phyloP scores from a whole-genome alignment of 176 grass and related monocot genomes.

The Oryza officinalis region DNA sequence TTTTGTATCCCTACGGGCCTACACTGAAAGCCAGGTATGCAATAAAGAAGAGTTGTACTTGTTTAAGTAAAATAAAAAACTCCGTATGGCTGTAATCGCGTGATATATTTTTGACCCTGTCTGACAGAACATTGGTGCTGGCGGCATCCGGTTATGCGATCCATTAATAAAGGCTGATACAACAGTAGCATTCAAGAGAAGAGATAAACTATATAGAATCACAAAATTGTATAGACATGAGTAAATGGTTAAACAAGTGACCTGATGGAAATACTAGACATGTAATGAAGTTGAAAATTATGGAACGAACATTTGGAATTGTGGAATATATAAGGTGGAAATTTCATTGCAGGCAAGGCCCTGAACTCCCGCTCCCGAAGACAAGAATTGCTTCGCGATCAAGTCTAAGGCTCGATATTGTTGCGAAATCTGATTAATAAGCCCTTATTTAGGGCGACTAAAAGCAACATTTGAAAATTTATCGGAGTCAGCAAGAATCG shows the following conservation, averaged over 20 bases:
- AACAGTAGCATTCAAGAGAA: background rate
- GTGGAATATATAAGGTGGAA: too few relatives aligned
- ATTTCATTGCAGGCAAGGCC: background rate
- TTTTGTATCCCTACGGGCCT: background rate
- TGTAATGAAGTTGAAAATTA: background rate
- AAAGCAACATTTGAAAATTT: background rate
- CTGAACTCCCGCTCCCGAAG: background rate
- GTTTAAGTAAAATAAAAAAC: constrained; percentile 1
- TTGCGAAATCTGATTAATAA: constrained; percentile 1
- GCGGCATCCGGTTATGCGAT: background rate
- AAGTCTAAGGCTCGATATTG: background rate
- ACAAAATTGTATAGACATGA: background rate
- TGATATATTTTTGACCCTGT: background rate
- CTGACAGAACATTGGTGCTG: background rate
- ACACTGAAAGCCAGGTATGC: background rate
- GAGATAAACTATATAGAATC: background rate
- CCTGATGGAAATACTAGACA: constrained; percentile 8
- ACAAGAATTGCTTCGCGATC: background rate
- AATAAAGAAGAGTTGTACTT: background rate
- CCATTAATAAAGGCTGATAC: background rate
- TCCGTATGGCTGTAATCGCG: background rate
- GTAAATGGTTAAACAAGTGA: background rate
- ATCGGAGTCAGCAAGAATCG: background rate
- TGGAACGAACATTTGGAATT: too few relatives aligned
- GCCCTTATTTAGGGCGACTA: background rate